A percentile compares a stretch with the other conserved stretches of the same genome.
Conservation (phyloP, 805 yeast species). For the Candida jianshihensis region DNA sequence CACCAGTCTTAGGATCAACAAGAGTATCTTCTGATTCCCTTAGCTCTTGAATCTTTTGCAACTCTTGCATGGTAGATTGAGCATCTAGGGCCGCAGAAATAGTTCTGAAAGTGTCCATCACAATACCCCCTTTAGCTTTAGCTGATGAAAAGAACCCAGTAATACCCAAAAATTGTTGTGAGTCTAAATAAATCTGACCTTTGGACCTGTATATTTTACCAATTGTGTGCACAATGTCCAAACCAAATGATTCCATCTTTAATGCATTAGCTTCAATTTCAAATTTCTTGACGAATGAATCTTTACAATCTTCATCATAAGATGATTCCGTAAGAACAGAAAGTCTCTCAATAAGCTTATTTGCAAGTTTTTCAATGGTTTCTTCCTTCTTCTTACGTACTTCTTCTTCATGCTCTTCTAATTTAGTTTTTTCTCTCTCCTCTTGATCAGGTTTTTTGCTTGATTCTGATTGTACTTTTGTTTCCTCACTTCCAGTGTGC, state of each 20-base stretch:
- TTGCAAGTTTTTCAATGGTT: constrained; percentile 53
- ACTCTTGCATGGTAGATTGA: constrained; percentile 68
- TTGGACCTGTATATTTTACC: constrained; percentile 65
- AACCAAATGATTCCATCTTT: constrained; percentile 80
- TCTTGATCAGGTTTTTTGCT: constrained; percentile 15
- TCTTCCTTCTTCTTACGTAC: constrained; percentile 59
- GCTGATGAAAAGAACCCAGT: constrained; percentile 69
- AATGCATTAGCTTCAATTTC: constrained; percentile 77
- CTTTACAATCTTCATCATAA: constrained; percentile 52
- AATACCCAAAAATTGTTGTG: constrained; percentile 56
- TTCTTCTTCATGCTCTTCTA: constrained; percentile 70
- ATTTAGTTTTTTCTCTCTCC: constrained; percentile 35
- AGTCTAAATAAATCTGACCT: constrained; percentile 56
- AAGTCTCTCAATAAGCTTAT: constrained; percentile 49
- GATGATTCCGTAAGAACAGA: constrained; percentile 55
- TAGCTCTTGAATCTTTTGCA: constrained; percentile 58
- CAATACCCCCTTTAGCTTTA: constrained; percentile 68
- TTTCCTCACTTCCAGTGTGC: background rate
- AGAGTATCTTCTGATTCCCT: constrained; percentile 30
- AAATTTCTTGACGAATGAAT: constrained; percentile 57
- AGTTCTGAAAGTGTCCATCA: constrained; percentile 65
- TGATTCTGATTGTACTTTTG: too few species aligned
- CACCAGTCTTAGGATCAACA: constrained; percentile 40
- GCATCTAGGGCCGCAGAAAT: constrained; percentile 73
- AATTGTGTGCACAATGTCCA: constrained; percentile 69